Percentiles rank a stretch among this genome's conserved stretches.
Evolutionary conservation across 495 filamentous ascomycete genomes (phyloP).

Genomic region (Penicillium subrubescens): DNA sequence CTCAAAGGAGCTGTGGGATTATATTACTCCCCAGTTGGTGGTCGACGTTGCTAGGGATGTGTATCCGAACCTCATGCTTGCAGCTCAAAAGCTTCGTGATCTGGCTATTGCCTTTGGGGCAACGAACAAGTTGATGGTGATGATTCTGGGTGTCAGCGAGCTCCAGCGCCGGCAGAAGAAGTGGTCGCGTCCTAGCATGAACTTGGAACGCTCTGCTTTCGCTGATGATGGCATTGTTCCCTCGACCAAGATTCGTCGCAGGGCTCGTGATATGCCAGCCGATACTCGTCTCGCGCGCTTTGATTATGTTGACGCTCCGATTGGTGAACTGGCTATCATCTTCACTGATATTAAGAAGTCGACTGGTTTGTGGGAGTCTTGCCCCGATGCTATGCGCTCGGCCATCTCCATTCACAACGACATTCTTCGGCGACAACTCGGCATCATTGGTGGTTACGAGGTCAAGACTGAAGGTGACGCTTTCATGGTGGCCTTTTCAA

Average conservation of each 20-base stretch:
- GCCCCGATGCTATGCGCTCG: constrained; percentile 89
- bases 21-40: constrained; percentile 80
- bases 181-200: constrained; percentile 73
- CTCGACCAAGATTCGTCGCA: constrained; percentile 63
- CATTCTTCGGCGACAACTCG: constrained; percentile 88
- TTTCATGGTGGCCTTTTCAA: constrained; percentile 98
- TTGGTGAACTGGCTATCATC: constrained; percentile 86
- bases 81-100: constrained; percentile 93
- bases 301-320: constrained; percentile 88
- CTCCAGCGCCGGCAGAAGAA: constrained; percentile 80
- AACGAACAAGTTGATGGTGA: constrained; percentile 94
- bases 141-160: constrained; percentile 92
- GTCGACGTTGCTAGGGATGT: constrained; percentile 89
- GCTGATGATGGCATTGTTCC: constrained; percentile 69
- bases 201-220: constrained; percentile 72
- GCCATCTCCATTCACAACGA: constrained; percentile 97
- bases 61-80: constrained; percentile 87
- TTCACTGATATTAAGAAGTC: constrained; percentile 99
- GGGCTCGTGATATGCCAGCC: constrained; percentile 64
- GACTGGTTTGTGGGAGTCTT: constrained; percentile 94
- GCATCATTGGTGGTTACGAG: constrained; percentile 94
- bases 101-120: constrained; percentile 94
- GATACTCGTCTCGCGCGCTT: constrained; percentile 85
- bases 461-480: constrained; percentile 99
- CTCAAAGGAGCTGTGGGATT: constrained; percentile 93